phyloP scores from a whole-genome alignment of 352 stramenopile genomes.

The Phytopythium ostracodes region DNA sequence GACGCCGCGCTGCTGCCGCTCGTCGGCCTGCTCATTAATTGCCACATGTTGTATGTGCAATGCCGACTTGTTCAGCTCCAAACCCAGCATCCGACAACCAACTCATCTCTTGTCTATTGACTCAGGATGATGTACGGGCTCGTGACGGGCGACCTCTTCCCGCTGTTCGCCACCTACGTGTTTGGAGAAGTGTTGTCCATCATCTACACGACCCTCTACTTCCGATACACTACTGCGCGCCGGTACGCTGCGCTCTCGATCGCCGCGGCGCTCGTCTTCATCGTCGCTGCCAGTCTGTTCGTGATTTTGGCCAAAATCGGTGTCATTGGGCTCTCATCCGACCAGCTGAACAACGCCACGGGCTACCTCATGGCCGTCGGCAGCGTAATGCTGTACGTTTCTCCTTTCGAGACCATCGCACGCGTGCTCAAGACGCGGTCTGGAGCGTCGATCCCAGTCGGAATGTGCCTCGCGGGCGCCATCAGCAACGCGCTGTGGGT shows the following conservation, averaged over 20 bases:
- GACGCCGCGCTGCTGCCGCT: conserved; percentile 32
- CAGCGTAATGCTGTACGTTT: conserved; percentile 25
- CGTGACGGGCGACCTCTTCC: conserved; percentile 23
- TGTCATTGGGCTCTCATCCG: conserved; percentile 1
- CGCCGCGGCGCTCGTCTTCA: background rate
- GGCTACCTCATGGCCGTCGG: conserved; percentile 31
- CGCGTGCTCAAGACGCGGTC: conserved; percentile 19
- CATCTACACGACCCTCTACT: conserved; percentile 22
- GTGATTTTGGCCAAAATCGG: conserved; percentile 4
- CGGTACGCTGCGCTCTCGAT: conserved; percentile 9
- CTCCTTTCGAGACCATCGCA: conserved; percentile 26
- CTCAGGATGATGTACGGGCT: conserved; percentile 22
- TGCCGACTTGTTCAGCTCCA: conserved; percentile 1
- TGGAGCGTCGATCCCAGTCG: conserved; percentile 31
- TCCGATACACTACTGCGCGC: conserved; percentile 13
- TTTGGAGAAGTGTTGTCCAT: conserved; percentile 16
- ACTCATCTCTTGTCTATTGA: conserved; percentile 1
- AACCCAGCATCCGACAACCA: background rate
- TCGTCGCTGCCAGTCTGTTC: conserved; percentile 6
- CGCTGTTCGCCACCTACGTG: conserved; percentile 23
- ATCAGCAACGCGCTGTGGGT: conserved; percentile 36
- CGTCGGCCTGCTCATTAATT: conserved; percentile 34
- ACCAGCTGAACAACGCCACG: conserved; percentile 12
- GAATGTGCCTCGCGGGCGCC: conserved; percentile 19
- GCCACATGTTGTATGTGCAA: conserved; percentile 27